phyloP scores from a whole-genome alignment of 2,329 filamentous ascomycete genomes.

The Sphaerulina musiva region DNA sequence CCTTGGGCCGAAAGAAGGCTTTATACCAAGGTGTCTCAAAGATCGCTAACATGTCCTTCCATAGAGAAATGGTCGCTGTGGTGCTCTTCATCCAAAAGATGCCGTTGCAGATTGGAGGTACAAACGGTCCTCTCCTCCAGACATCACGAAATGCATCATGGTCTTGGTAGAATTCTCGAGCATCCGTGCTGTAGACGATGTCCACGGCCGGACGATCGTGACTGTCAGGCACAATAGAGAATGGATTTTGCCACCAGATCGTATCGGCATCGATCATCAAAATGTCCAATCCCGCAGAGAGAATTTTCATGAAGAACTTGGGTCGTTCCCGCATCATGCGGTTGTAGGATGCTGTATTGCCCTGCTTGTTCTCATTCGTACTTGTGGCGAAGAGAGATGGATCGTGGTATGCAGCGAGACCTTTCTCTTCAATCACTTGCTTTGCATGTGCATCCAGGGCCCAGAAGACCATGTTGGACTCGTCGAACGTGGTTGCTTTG shows the following conservation, averaged over 20 bases:
- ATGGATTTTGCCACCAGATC: constrained; percentile 17
- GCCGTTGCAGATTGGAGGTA: constrained; percentile 19
- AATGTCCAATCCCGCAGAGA: constrained; percentile 18
- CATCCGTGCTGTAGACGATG: constrained; percentile 18
- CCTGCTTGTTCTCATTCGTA: constrained; percentile 16
- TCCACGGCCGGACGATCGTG: constrained; percentile 4
- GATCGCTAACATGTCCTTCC: constrained; percentile 12
- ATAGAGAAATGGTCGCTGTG: constrained; percentile 8
- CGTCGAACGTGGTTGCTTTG: constrained; percentile 6
- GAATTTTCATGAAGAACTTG: constrained; percentile 17
- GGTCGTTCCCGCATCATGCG: constrained; percentile 19
- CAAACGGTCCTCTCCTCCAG: constrained; percentile 10
- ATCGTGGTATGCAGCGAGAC: constrained; percentile 14
- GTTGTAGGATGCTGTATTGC: constrained; percentile 17
- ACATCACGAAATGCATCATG: constrained; percentile 16
- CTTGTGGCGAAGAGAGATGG: constrained; percentile 14
- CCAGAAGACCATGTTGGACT: constrained; percentile 18
- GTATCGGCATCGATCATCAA: constrained; percentile 23
- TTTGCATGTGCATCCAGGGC: constrained; percentile 16
- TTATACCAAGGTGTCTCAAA: neutral
- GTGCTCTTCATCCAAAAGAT: constrained; percentile 20
- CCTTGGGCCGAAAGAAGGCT: constrained; percentile 1
- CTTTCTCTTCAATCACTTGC: neutral
- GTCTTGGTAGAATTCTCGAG: constrained; percentile 17
- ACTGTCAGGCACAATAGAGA: constrained; percentile 4